Base-by-base conservation (phyloP, 2,329 filamentous ascomycete genomes). In the Colletotrichum eleusines region DNA sequence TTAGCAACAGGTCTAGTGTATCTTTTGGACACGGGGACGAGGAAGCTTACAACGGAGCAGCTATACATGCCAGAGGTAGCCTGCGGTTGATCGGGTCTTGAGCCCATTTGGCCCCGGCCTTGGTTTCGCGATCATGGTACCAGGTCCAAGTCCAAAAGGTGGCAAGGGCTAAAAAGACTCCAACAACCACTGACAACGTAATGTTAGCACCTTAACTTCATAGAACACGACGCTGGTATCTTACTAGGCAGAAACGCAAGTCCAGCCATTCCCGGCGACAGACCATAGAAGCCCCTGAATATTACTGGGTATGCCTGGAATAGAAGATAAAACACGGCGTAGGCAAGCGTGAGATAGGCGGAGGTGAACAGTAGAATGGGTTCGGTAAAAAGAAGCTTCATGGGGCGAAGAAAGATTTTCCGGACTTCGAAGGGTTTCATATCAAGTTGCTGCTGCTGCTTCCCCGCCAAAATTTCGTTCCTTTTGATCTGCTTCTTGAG, bases 11-110 rank as follows among this genome's bases (percentile, higher is more conserved):
- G 0, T 23, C 2, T 20, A 8, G 18, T n/a, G 2, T 4, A 20
- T 2, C 0, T 3, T 23, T 38, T 14, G 14, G 38, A 28, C 11
- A 11, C 6, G 5, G 1, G 2, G 3, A 5, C 20, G 9, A 77
- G 2, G 11, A 8, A 59, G 85, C 86, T 48, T 85, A 85, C 79
- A 90, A 88, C 0, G 89, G 89, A n/a, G 89, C 85, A 11, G 88
- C 88, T 69, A 89, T 87, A 6, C 90, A 90, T 2, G 81, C 82
- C 23, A 82, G 75, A 78, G 86, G 72, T 55, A 80, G 67, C 78
- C 81, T 46, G 76, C 85, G 63, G 71, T 74, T 75, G 4, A 80
- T 76, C 44, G 80, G 77, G 16, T 73, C 74, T 51, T 78, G 73
- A 3, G 79, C 76, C 79, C 79, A 80, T n/a, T 66, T 51, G 2